Base-by-base conservation (phyloP, 768 basidiomycete species). In the Amanita phalloides region DNA sequence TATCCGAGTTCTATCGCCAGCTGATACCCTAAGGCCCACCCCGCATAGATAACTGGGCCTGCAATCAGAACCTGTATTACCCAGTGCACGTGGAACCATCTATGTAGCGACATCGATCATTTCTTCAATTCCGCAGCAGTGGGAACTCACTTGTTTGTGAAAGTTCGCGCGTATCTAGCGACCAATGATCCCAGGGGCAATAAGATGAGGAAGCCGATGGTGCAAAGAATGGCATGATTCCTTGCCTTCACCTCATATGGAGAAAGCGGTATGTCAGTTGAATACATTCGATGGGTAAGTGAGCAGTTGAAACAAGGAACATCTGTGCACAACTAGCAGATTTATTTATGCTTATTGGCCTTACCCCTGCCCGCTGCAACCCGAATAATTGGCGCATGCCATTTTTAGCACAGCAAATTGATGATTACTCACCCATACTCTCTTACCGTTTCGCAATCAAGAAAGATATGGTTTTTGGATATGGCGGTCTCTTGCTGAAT, bases 181-280 rank as follows among this genome's bases (percentile, higher is more conserved):
- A 79, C 63, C 55, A 84, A 64, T 9, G 69, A 72, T n/a, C 82
- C 81, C 28, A 77, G 53, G 3, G 82, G 82, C 7, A 85, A 70
- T 14, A 84, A 57, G 46, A 82, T 64, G 45, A 83, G 64, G 60
- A 80, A 81, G 1, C 78, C 82, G 32, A 70, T 63, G 0, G 73
- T 61, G 55, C 71, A 74, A 8, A 82, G 64, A 35, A 77, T 62
- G 21, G 72, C 82, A 61, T 85, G 82, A 28, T 62, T 71, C 51
- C 61, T 68, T 11, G 67, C 68, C 33, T 63, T 61, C 47, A 56
- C 56, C 55, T 77, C 73, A 8, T 66, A n/a, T 13, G 61, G 48
- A 41, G 69, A 56, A 13, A 52, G 20, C 21, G 51, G 44, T 14
- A 37, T 23, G 20, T 49, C 23, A 36, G 17, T 49, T 23, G 36